Base-by-base conservation (phyloP, 2,329 filamentous ascomycete genomes). In the Leptosphaerulina australis region DNA sequence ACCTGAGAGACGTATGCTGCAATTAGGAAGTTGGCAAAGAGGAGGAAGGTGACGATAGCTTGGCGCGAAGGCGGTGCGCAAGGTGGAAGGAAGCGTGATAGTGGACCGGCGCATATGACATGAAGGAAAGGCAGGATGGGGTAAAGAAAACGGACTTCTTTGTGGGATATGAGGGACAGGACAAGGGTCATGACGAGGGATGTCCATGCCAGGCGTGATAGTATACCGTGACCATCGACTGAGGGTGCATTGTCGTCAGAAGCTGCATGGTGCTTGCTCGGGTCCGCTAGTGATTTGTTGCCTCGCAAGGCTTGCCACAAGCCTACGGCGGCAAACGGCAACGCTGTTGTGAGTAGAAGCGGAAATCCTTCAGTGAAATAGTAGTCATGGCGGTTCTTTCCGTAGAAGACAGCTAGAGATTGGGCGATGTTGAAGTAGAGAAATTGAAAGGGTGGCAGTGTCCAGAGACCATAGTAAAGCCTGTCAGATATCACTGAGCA, bases 111-210 rank as follows among this genome's bases (percentile, higher is more conserved):
- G 1, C 89, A 84, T 29, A 97, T 78, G 55, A 96, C 77, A 69
- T 94, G 90, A 5, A 99, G 81, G n/a, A 87, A 81, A 1, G 94
- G 93, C 1, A 97, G 81, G 14, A 99, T 81, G 1, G 94, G 93
- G 66, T 96, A 96, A 60, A 97, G 89, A 77, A 99, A 99, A 65
- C 94, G 90, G 62, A 96, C 90, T 79, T 99, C 94, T 72, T 99
- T 99, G 76, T 99, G 94, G 1, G 91, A 86, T 59, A 97, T 89
- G 36, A 89, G 68, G 1, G 90, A 96, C 25, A 97, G 81, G 1
- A 76, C 69, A 8, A 88, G 75, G 49, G 87, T 88, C 22, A 83
- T 72, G 45, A 86, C 56, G 31, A 87, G 79, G 6, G 83, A 77
- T 22, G 69, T 69, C 58, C 64, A 71, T 34, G 69, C 63, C 12